Evolutionary conservation across 2,329 filamentous ascomycete genomes (phyloP).

Genomic region (Xylariaceae sp.): DNA sequence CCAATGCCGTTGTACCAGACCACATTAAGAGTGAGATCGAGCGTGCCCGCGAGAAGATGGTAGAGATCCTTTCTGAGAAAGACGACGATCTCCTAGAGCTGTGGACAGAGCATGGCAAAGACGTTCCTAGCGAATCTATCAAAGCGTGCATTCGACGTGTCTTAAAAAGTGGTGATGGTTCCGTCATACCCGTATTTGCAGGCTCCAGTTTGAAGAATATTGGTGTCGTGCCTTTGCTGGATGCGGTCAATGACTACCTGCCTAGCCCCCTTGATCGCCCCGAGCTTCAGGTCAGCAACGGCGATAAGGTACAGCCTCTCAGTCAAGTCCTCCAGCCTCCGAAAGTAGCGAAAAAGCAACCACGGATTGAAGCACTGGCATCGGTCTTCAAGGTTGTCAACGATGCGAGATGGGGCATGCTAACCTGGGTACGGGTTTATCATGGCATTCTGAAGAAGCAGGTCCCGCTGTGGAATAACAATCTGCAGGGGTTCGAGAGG

Average conservation of each 20-base stretch:
- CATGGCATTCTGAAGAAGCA: conserved; percentile 73
- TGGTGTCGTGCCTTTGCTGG: conserved; percentile 84
- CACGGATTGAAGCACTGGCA: conserved; percentile 43
- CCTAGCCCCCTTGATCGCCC: conserved; percentile 77
- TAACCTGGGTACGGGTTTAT: conserved; percentile 91
- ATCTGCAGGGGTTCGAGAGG: conserved; percentile 70
- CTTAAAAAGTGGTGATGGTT: conserved; percentile 62
- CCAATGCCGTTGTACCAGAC: conserved; percentile 48
- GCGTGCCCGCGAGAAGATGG: conserved; percentile 67
- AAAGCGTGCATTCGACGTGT: conserved; percentile 68
- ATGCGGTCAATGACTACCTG: conserved; percentile 81
- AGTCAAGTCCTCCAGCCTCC: conserved; percentile 36
- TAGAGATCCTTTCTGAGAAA: conserved; percentile 81
- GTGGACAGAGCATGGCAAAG: conserved; percentile 72
- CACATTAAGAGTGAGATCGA: conserved; percentile 61
- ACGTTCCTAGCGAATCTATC: conserved; percentile 64
- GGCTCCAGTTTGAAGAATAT: conserved; percentile 92
- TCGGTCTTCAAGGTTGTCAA: conserved; percentile 94
- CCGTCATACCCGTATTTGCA: conserved; percentile 80
- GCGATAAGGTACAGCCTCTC: conserved; percentile 46
- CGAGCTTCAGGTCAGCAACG: conserved; percentile 70
- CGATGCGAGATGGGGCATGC: conserved; percentile 75
- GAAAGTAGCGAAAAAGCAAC: conserved; percentile 32
- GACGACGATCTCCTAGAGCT: conserved; percentile 82
- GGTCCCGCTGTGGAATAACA: conserved; percentile 78